Base-by-base conservation (phyloP, 768 basidiomycete species). In the Auricularia auricula-judae region DNA sequence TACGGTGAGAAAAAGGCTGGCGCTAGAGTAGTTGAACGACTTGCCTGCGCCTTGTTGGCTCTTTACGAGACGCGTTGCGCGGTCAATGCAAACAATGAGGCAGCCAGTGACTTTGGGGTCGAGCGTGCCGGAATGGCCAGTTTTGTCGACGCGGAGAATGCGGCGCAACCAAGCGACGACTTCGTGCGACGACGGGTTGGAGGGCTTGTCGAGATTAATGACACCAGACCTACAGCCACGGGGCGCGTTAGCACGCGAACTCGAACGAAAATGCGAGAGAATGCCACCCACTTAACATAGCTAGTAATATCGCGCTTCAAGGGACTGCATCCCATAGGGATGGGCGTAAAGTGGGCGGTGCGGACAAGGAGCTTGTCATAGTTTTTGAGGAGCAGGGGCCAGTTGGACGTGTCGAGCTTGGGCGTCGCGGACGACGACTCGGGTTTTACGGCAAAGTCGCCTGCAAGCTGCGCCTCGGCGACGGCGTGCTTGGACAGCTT, bases 51-150 rank as follows among this genome's bases (percentile, higher is more conserved):
- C 93, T 75, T 99, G 97, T 75, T 99, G 97, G 36, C 93, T 95
- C 78, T 99, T 99, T 36, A 99, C 97, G 36, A 99, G 80, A 70
- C 97, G 83, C 5, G 97, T 99, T 12, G 97, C 97, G 64, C 96
- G 91, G 79, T 99, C 97, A 74, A 99, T 97, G 75, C 97, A 99
- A 51, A 99, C 97, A 72, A 98, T 98, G 69, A 99, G 75, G 77
- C 97, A 99, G 14, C 97, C 97, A 62, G 97, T 99, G 69, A 99
- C 97, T 76, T 99, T 99, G 60, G 97, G 97, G 75, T 99, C 97
- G 59, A 99, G 84, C 54, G 97, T 99, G 68, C 97, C 97, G 66
- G 94, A 97, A 78, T 99, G 97, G 51, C 97, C 97, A 0, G 97
- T 99, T 79, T 99, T 98, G 76, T 98, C 97, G 33, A 90, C 93